A percentile compares a stretch with the other conserved stretches of the same genome.
Evolutionary conservation across 441 rosid genomes (phyloP).

Genomic region (Theobroma grandiflorum): DNA sequence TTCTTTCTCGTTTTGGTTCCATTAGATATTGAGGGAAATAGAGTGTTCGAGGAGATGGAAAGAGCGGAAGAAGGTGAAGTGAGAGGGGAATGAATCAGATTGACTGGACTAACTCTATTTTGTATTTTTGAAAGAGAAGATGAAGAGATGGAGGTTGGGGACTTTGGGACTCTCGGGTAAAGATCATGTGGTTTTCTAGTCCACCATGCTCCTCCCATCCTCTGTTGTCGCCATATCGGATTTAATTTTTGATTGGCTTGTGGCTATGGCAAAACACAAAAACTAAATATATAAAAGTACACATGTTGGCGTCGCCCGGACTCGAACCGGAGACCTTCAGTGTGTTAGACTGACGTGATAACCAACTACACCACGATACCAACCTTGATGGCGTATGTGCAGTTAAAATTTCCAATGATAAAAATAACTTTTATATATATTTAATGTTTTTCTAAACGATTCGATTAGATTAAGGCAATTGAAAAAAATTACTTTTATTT

Average conservation of each 20-base stretch:
- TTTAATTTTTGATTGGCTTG: background rate
- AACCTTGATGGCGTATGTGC: too few relatives aligned
- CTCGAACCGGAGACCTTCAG: slow-evolving; percentile 96
- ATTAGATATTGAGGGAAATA: background rate
- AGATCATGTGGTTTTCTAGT: background rate
- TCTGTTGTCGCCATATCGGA: background rate
- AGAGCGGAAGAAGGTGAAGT: background rate
- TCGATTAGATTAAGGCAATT: too few relatives aligned
- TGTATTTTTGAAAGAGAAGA: background rate
- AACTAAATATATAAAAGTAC: too few relatives aligned
- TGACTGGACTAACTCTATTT: background rate
- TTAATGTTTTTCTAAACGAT: too few relatives aligned
- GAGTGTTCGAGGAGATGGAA: background rate
- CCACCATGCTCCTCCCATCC: background rate
- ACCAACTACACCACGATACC: slow-evolving; percentile 98
- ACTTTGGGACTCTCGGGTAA: too few relatives aligned
- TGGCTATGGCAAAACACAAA: too few relatives aligned
- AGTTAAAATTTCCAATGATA: too few relatives aligned
- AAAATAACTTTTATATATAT: too few relatives aligned
- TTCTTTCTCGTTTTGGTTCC: slow-evolving; percentile 32
- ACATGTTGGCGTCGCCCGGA: slow-evolving; percentile 78
- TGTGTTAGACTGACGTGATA: slow-evolving; percentile 99
- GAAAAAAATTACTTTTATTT: too few relatives aligned
- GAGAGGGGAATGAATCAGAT: background rate
- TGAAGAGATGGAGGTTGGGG: background rate